Percentiles rank a stretch among this genome's conserved stretches.
Conservation (phyloP, 352 stramenopile species). For the Poterioochromonas sp. region DNA sequence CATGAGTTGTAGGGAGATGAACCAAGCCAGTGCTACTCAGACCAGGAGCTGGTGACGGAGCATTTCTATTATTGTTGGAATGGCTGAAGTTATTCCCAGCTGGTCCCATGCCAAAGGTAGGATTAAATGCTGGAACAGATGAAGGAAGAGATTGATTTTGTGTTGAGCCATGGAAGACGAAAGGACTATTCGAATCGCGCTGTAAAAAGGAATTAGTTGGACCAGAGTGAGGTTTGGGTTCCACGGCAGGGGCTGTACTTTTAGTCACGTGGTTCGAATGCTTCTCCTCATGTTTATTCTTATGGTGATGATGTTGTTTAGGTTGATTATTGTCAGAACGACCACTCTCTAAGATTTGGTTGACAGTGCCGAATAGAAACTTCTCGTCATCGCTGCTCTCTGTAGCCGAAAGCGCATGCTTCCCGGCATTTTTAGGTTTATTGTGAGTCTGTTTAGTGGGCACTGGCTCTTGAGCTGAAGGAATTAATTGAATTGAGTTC, state of each 20-base stretch:
- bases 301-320: not conserved
- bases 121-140: no score
- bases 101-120: no score
- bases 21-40: not conserved
- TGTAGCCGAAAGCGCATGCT: not conserved
- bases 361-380: slow-evolving; percentile 28
- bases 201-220: not conserved
- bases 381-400: slow-evolving; percentile 19
- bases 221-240: not conserved
- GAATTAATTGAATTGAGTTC: not conserved
- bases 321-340: not conserved
- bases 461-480: no score
- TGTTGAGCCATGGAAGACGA: no score
- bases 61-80: not conserved
- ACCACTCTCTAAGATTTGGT: not conserved
- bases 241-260: no score
- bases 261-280: no score
- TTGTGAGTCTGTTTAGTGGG: not conserved
- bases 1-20: no score
- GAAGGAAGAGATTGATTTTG: no score
- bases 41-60: not conserved
- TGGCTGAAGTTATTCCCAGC: no score
- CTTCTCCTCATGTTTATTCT: no score
- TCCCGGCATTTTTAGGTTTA: not conserved
- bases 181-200: no score